These are phyloP conservation scores for Sphagnum contortum DNA, from an alignment of 225 moss, liverwort and hornwort species.

Conservation along the genomic window DNA sequence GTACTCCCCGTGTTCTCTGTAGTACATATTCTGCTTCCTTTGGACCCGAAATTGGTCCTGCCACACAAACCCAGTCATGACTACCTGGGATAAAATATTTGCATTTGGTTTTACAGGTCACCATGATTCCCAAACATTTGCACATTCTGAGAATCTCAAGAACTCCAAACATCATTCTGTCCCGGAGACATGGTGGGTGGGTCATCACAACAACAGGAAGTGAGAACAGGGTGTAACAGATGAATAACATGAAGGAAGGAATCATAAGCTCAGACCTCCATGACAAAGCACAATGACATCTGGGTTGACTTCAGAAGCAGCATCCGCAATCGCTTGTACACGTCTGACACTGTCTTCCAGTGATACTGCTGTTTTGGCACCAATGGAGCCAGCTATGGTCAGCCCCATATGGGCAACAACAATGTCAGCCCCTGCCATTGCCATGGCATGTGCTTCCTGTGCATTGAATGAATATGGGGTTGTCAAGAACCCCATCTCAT, in stretches of 20 bases:
- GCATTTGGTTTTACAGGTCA: too few species aligned
- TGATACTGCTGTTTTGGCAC: slow-evolving; percentile 68
- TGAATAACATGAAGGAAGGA: too few species aligned
- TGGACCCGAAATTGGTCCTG: slow-evolving; percentile 89
- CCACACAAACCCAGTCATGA: slow-evolving; percentile 3
- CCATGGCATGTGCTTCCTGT: slow-evolving; percentile 84
- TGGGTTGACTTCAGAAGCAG: slow-evolving; percentile 64
- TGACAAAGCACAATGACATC: slow-evolving; percentile 79
- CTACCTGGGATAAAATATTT: too few species aligned
- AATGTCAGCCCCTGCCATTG: slow-evolving; percentile 92
- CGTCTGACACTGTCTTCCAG: slow-evolving; percentile 74
- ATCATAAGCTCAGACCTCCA: slow-evolving; percentile 49
- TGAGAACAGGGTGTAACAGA: too few species aligned
- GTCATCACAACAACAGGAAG: too few species aligned
- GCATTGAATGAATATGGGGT: slow-evolving; percentile 81
- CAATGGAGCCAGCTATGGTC: slow-evolving; percentile 89
- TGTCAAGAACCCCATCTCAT: slow-evolving; percentile 85
- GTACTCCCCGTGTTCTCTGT: slow-evolving; percentile 70
- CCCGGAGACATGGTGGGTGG: too few species aligned
- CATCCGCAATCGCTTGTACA: slow-evolving; percentile 82
- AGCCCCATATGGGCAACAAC: slow-evolving; percentile 96
- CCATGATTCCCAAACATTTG: too few species aligned
- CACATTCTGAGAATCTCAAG: too few species aligned
- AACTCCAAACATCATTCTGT: too few species aligned
- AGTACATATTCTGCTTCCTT: slow-evolving; percentile 83